phyloP scores from a whole-genome alignment of 148 eudicot genomes.

The Chenopodium suecicum region DNA sequence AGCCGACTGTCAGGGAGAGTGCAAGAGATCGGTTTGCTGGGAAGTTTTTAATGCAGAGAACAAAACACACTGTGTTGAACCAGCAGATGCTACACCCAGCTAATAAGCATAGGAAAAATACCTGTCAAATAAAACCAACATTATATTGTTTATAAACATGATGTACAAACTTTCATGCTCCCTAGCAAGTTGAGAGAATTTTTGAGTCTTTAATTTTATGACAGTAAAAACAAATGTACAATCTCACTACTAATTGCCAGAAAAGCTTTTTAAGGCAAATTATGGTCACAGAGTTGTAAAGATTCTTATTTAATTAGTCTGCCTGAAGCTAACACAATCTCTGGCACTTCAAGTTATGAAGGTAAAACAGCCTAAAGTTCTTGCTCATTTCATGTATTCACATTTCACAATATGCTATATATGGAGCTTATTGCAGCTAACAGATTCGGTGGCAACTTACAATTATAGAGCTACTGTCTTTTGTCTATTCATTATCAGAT shows the following conservation, averaged over 20 bases:
- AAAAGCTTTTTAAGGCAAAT: neutral
- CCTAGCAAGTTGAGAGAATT: neutral
- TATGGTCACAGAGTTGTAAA: neutral
- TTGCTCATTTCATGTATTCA: neutral
- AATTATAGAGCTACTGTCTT: neutral
- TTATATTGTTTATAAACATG: neutral
- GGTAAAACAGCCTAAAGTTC: neutral
- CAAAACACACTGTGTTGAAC: slow-evolving; percentile 91
- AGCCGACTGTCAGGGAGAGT: slow-evolving; percentile 67
- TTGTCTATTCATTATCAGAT: too few species aligned
- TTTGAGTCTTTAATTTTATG: neutral
- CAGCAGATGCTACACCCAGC: slow-evolving; percentile 92
- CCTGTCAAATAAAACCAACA: slow-evolving; percentile 38
- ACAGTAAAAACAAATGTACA: neutral
- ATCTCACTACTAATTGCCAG: neutral
- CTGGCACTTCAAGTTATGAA: neutral
- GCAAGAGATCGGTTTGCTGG: slow-evolving; percentile 64
- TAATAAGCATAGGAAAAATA: slow-evolving; percentile 68
- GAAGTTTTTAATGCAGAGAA: slow-evolving; percentile 75
- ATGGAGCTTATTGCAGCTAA: neutral
- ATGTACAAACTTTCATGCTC: neutral
- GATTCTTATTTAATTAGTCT: neutral
- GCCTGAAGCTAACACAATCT: neutral
- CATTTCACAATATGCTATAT: neutral
- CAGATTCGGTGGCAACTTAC: neutral